Percentiles rank a stretch among this genome's conserved stretches.
Conservation (phyloP, 306 rosid genomes). For the Spatholobus suberectus region DNA sequence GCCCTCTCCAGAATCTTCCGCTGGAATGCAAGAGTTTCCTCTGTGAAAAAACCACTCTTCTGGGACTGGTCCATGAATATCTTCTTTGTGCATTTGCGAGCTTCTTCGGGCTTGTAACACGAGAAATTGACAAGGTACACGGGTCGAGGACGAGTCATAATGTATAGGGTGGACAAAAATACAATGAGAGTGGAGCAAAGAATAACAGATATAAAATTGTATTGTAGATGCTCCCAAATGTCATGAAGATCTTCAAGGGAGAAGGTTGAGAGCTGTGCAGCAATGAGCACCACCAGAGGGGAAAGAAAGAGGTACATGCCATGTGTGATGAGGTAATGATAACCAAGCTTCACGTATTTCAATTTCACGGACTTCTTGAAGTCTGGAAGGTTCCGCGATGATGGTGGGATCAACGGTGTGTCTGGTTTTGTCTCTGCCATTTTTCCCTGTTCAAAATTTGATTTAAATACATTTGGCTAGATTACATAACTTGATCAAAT, state of each 20-base stretch:
- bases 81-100: slow-evolving; percentile 73
- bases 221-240: slow-evolving; percentile 81
- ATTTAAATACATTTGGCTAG: slow-evolving; percentile 12
- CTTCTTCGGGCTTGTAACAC: slow-evolving; percentile 80
- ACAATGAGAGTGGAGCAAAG: slow-evolving; percentile 79
- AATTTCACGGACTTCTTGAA: slow-evolving; percentile 78
- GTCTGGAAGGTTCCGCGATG: slow-evolving; percentile 72
- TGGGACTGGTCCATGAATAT: slow-evolving; percentile 72
- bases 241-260: slow-evolving; percentile 68
- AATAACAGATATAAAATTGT: slow-evolving; percentile 70
- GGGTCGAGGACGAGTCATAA: slow-evolving; percentile 75
- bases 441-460: slow-evolving; percentile 48
- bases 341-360: slow-evolving; percentile 88
- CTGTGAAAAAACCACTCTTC: slow-evolving; percentile 63
- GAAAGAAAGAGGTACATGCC: slow-evolving; percentile 82
- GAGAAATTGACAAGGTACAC: slow-evolving; percentile 89
- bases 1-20: slow-evolving; percentile 83
- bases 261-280: slow-evolving; percentile 75
- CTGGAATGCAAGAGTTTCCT: slow-evolving; percentile 75
- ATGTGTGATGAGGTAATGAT: slow-evolving; percentile 83
- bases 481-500: background rate
- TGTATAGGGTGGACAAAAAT: slow-evolving; percentile 68
- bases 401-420: slow-evolving; percentile 59
- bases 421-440: slow-evolving; percentile 65
- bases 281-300: slow-evolving; percentile 69